Evolutionary conservation across 352 stramenopile species (phyloP), one percentile per base, ranked within the genome.

Genomic region (Bremia lactucae): DNA sequence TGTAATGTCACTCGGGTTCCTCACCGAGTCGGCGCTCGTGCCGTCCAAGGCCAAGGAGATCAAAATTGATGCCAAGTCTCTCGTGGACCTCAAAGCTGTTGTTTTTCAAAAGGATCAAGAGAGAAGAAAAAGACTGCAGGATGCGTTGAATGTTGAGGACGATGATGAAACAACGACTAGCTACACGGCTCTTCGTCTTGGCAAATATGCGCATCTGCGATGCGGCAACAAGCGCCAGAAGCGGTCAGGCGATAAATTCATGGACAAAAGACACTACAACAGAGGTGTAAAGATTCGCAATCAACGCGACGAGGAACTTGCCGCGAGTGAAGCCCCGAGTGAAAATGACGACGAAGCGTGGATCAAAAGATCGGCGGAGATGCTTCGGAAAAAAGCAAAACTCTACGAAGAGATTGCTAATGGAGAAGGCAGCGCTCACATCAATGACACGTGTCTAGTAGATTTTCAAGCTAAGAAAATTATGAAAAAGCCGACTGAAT

Each of bases 1-100:
- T n/a, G n/a, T n/a, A 37, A 95, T 95, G 83, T 95, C 81, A 51
- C 70, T 96, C 6, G 85, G 85, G 33, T 96, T 95, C 59, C 56
- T 96, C n/a, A 95, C 85, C 2, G 83, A 96, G 71, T 93, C 77
- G 44, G 85, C 85, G 42, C 78, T 96, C 31, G 61, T 96, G 62
- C 85, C 83, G 50, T 92, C 80, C 49, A 94, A 93, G 62, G 82
- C 76, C 18, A 96, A 92, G 65, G 42, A 72, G 37, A 92, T 94
- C 59, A 80, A 86, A 34, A 76, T 94, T 16, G 82, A 91, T 53
- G 57, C 61, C 55, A 87, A 87, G 59, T 90, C 76, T 22, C 58
- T 92, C 31, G 60, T 94, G 14, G 82, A 87, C 25, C 65, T 94
- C 39, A 87, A 86, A 40, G 77, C 80, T 1, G 60, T 88, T 14